These are phyloP conservation scores for Pseudogymnoascus sp. DNA, from an alignment of 2,329 filamentous ascomycete species.

Conservation along the genomic window DNA sequence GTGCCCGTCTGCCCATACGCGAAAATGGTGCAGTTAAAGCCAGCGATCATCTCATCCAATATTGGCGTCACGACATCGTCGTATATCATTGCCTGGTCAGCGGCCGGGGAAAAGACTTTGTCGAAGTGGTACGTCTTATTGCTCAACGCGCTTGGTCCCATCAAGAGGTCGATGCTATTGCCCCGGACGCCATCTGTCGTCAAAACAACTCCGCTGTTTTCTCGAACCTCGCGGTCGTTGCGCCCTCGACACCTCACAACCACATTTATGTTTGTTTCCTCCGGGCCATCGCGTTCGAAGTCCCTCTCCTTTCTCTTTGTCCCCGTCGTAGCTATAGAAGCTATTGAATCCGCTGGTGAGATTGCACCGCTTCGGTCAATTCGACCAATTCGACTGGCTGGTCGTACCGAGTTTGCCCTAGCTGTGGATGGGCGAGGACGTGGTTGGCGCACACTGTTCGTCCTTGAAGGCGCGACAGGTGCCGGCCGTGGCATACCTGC, in stretches of 20 bases:
- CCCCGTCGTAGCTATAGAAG: slow-evolving; percentile 47
- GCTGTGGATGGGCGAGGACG: slow-evolving; percentile 46
- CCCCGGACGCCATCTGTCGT: slow-evolving; percentile 83
- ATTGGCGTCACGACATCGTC: slow-evolving; percentile 94
- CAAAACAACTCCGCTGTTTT: slow-evolving; percentile 92
- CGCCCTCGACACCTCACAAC: slow-evolving; percentile 91
- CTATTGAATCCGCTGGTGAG: slow-evolving; percentile 66
- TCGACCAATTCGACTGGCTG: neutral
- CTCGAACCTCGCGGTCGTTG: slow-evolving; percentile 83
- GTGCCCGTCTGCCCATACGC: slow-evolving; percentile 97
- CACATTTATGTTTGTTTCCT: slow-evolving; percentile 96
- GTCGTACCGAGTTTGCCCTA: slow-evolving; percentile 39
- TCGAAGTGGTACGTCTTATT: slow-evolving; percentile 98
- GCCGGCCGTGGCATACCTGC: slow-evolving; percentile 46
- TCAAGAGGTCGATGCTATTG: slow-evolving; percentile 74
- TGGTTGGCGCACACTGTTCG: slow-evolving; percentile 42
- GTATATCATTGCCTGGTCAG: slow-evolving; percentile 88
- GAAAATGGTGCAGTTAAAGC: slow-evolving; percentile 98
- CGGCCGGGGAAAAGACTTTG: slow-evolving; percentile 90
- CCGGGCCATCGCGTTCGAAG: slow-evolving; percentile 61
- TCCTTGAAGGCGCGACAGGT: slow-evolving; percentile 38
- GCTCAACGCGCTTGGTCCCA: slow-evolving; percentile 85
- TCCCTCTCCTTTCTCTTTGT: slow-evolving; percentile 84
- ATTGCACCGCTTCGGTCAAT: slow-evolving; percentile 21
- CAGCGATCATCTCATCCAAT: slow-evolving; percentile 87